Conservation (phyloP, 2,329 filamentous ascomycete genomes). For the Paraphoma sp. region DNA sequence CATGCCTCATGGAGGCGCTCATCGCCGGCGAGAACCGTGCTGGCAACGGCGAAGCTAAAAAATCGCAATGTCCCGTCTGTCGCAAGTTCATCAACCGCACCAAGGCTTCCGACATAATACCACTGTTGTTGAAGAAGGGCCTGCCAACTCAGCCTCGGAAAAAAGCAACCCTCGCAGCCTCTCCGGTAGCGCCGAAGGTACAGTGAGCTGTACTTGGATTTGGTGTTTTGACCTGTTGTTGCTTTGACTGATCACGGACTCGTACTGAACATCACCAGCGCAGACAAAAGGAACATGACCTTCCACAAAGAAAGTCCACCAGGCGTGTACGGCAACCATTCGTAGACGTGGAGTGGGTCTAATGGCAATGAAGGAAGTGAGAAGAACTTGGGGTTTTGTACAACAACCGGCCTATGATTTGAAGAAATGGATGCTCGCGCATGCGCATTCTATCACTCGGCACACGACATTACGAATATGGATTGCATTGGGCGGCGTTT, state of each 20-base stretch:
- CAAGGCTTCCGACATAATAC: slow-evolving; percentile 51
- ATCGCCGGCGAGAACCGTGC: slow-evolving; percentile 61
- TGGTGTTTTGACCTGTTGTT: slow-evolving; percentile 7
- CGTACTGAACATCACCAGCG: not conserved
- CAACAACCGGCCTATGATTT: too few relatives aligned
- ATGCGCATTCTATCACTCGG: not conserved
- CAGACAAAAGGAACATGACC: not conserved
- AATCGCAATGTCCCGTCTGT: slow-evolving; percentile 57
- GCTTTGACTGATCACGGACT: not conserved
- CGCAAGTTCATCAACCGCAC: slow-evolving; percentile 52
- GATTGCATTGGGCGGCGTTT: not conserved
- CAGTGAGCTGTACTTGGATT: slow-evolving; percentile 21
- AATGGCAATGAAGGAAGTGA: not conserved
- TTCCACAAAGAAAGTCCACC: not conserved
- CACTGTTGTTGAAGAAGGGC: slow-evolving; percentile 50
- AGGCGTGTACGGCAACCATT: not conserved
- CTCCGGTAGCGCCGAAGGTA: slow-evolving; percentile 22
- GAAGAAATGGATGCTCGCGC: too few relatives aligned
- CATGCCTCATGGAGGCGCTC: slow-evolving; percentile 67
- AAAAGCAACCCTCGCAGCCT: slow-evolving; percentile 15
- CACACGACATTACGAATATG: not conserved
- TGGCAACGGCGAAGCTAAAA: slow-evolving; percentile 51
- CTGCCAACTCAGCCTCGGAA: slow-evolving; percentile 43
- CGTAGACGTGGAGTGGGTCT: not conserved
- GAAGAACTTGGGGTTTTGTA: too few relatives aligned